These are phyloP conservation scores for Leptomonas pyrrhocoris DNA, from an alignment of 208 protist genomes.

Conservation along the genomic window DNA sequence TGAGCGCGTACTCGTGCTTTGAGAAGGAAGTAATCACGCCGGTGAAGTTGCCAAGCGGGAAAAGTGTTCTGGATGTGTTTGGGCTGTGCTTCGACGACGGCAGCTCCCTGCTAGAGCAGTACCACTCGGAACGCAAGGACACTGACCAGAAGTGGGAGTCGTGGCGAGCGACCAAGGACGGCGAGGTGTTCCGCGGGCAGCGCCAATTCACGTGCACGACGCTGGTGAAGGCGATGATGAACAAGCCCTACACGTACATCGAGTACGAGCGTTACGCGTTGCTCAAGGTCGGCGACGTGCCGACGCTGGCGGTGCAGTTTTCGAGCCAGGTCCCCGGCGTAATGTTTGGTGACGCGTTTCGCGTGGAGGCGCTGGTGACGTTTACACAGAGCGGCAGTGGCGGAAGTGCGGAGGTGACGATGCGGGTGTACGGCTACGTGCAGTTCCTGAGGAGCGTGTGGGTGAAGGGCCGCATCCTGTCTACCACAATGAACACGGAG, in stretches of 20 bases:
- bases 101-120: constrained; percentile 42
- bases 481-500: constrained; percentile 45
- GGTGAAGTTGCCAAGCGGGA: constrained; percentile 44
- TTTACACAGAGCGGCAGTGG: constrained; percentile 49
- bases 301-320: constrained; percentile 63
- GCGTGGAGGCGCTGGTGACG: constrained; percentile 46
- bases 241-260: constrained; percentile 51
- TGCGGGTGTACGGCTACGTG: too few species aligned
- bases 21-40: constrained; percentile 56
- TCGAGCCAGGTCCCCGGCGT: constrained; percentile 63
- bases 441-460: constrained; percentile 56
- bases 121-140: constrained; percentile 53
- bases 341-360: constrained; percentile 69
- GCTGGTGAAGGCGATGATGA: constrained; percentile 57
- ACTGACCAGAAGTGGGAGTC: constrained; percentile 53
- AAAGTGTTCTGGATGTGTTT: constrained; percentile 65
- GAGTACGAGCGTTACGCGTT: constrained; percentile 74
- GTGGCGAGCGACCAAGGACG: constrained; percentile 47
- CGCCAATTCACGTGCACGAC: constrained; percentile 61
- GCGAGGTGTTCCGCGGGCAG: constrained; percentile 53
- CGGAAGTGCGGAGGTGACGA: constrained; percentile 41
- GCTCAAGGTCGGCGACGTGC: constrained; percentile 49
- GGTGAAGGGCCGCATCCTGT: constrained; percentile 53
- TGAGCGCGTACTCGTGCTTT: constrained; percentile 59
- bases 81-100: constrained; percentile 63